Base-by-base conservation (phyloP, 352 stramenopile species). In the Lagenidium sp. region DNA sequence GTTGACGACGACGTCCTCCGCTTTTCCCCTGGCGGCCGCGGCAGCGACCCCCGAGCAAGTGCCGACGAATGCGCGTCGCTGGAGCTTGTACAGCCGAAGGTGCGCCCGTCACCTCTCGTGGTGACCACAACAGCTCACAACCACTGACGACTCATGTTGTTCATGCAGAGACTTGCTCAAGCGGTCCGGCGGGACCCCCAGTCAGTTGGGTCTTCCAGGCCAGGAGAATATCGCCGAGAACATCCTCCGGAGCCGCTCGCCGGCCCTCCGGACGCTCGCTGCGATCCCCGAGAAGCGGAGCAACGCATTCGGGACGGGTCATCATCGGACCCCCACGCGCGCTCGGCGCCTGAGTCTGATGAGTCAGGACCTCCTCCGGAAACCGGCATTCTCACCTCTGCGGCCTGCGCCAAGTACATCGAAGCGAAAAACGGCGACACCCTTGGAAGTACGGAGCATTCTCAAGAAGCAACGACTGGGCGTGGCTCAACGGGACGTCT, bases 221-320 rank as follows among this genome's bases (percentile, higher is more conserved):
- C 72, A 84, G 49, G 75, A 88, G 41, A 88, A 88, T 45, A 70
- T 88, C 12, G 65, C 71, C 13, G 75, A 85, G 56, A 88, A 88
- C 39, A 88, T 88, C 32, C 46, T 84, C 25, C 60, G 65, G 23
- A 73, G 67, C 38, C 63, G 34, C 40, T 52, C 41, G 53, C 25
- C 50, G n/a, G 54, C 35, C 65, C 50, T 30, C 20, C 37, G 26
- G 36, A 51, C 47, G 47, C 20, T 60, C 25, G 45, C 41, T 23
- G 44, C 69, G 53, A 56, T 53, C 39, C 37, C 60, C 43, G 67
- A 82, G 16, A 55, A 70, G n/a, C 36, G 35, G 22, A 49, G 20
- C 4, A 51, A 36, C 6, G 55, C 36, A 35, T 6, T 53, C 42
- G 34, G 38, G 23, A 75, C 64, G 7, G 60, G 60, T 1, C 22